Evolutionary conservation across 2,329 filamentous ascomycete species (phyloP), one percentile per base, ranked within the genome.

Genomic region (Xylariaceae sp.): DNA sequence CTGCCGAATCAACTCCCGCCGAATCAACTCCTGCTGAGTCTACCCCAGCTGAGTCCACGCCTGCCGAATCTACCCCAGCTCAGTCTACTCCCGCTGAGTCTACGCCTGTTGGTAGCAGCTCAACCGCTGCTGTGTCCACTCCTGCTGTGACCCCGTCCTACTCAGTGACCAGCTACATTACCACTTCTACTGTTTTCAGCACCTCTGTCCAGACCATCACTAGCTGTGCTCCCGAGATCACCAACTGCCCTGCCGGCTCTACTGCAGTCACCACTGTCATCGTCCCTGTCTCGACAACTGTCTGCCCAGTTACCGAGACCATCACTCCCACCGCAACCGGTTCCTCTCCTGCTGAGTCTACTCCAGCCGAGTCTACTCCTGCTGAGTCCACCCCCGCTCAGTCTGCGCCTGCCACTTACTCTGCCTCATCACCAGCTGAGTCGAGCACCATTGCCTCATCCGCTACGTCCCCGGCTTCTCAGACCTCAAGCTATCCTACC

Each of bases 241-340:
- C 81, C 66, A 69, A 82, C 79, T 83, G 81, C 71, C 70, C 69
- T 46, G 69, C 75, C 26, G 66, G 72, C 51, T 79, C 77, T 11
- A 76, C 79, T 41, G 77, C 74, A 0, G 69, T 84, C 26, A 74
- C 82, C 51, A 84, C 82, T 2, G 77, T 82, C 56, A 84, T 81
- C 6, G 69, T 88, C 57, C 73, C 84, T 43, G 67, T 86, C 45
- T 82, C 80, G 47, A 87, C 86, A 61, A 87, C 85, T 36, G 70
- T 87, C 68, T 86, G 83, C 79, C 84, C 82, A 19, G 81, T 85
- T 58, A 84, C 82, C n/a, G 80, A 79, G 75, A 84, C 81, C 37
- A 68, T 76, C 63, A 53, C 51, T n/a, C 17, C 58, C 21, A 43
- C 29, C n/a, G 36, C 16, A 28, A 41, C 44, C 26, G 43, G 28